These are phyloP conservation scores for Aspergillus leporis DNA, from an alignment of 495 filamentous ascomycete species.

Conservation along the genomic window DNA sequence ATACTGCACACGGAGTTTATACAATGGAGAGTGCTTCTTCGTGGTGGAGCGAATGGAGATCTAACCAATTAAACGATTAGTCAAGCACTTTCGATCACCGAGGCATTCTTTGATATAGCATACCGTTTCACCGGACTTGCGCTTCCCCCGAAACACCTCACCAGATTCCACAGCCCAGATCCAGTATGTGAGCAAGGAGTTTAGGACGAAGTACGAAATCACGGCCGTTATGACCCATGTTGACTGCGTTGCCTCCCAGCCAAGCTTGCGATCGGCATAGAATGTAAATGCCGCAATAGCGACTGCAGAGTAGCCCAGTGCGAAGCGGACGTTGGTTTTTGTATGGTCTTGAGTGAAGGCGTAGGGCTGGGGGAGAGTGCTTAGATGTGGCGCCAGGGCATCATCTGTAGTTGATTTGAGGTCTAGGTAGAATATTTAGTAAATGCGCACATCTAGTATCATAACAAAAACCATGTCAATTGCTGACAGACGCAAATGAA, in stretches of 20 bases:
- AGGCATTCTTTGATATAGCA: slow-evolving; percentile 15
- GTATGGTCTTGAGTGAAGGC: slow-evolving; percentile 78
- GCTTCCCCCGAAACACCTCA: slow-evolving; percentile 71
- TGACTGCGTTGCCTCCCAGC: slow-evolving; percentile 79
- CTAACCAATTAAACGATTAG: slow-evolving; percentile 32
- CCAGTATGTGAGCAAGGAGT: slow-evolving; percentile 80
- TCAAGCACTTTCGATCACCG: slow-evolving; percentile 2
- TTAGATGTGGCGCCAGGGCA: slow-evolving; percentile 88
- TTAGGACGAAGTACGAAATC: slow-evolving; percentile 74
- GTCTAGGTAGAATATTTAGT: slow-evolving; percentile 52
- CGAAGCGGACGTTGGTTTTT: slow-evolving; percentile 78
- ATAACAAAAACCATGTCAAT: neutral
- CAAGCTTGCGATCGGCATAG: slow-evolving; percentile 85
- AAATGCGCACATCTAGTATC: neutral
- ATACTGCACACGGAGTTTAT: slow-evolving; percentile 66
- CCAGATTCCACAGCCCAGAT: slow-evolving; percentile 82
- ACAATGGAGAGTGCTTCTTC: slow-evolving; percentile 76
- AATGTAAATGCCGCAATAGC: slow-evolving; percentile 77
- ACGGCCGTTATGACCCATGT: slow-evolving; percentile 75
- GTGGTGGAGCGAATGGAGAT: slow-evolving; percentile 66
- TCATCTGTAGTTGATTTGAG: slow-evolving; percentile 97
- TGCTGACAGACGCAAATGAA: slow-evolving; percentile 4
- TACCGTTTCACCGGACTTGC: slow-evolving; percentile 57
- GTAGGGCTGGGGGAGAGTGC: slow-evolving; percentile 59
- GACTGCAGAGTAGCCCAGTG: slow-evolving; percentile 81